Conservation (phyloP, 768 basidiomycete species). For the Mycena venus region DNA sequence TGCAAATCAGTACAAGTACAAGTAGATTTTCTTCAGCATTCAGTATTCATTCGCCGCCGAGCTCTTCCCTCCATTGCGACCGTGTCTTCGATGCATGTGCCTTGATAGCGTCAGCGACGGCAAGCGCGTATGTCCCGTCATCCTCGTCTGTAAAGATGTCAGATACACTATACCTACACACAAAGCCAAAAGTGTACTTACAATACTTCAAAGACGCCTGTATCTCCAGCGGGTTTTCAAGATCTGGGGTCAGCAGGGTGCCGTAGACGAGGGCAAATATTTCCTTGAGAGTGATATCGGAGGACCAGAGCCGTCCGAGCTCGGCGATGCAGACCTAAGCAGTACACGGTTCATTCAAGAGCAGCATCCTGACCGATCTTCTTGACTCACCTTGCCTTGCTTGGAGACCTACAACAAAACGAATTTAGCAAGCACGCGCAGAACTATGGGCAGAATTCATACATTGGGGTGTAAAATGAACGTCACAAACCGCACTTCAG, state of each 20-base stretch:
- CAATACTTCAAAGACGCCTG: constrained; percentile 48
- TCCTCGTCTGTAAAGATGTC: constrained; percentile 40
- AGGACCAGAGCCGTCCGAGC: constrained; percentile 45
- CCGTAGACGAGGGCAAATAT: constrained; percentile 42
- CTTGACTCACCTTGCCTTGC: constrained; percentile 45
- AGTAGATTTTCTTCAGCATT: neutral
- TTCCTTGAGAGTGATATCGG: constrained; percentile 44
- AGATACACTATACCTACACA: neutral
- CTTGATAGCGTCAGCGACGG: constrained; percentile 39
- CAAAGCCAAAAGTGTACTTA: constrained; percentile 15
- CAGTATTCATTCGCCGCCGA: constrained; percentile 9
- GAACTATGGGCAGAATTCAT: neutral
- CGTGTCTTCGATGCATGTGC: constrained; percentile 42
- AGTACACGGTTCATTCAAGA: neutral
- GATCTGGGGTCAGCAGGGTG: constrained; percentile 41
- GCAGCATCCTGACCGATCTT: too few relatives aligned
- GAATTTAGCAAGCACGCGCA: neutral
- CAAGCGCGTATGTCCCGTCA: constrained; percentile 45
- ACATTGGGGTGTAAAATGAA: constrained; percentile 48
- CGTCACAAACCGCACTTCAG: constrained; percentile 44
- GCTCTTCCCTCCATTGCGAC: constrained; percentile 39
- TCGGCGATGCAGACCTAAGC: constrained; percentile 44
- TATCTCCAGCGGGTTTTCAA: constrained; percentile 47
- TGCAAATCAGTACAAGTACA: too few relatives aligned
- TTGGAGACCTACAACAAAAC: constrained; percentile 41